A percentile compares a stretch with the other conserved stretches of the same genome.
These are phyloP conservation scores for Claviceps purpurea DNA, from an alignment of 2,329 filamentous ascomycete species.

Conservation along the genomic window DNA sequence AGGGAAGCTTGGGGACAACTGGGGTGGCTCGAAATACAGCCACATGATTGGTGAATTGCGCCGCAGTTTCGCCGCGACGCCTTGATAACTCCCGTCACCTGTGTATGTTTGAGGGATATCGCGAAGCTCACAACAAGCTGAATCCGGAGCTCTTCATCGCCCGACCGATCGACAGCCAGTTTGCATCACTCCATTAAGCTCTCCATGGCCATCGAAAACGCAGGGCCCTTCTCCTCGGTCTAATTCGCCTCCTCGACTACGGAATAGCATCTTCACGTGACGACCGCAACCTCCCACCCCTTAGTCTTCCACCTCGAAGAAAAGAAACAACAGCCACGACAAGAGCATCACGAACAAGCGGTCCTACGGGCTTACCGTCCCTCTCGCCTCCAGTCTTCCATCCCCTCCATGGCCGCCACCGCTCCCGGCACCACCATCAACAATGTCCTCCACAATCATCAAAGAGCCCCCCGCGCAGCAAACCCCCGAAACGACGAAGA, in stretches of 20 bases:
- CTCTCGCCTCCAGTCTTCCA: background rate
- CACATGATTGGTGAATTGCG: background rate
- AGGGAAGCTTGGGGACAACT: background rate
- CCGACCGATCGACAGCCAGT: background rate
- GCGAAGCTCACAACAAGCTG: background rate
- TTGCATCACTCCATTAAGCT: too few relatives aligned
- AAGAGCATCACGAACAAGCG: background rate
- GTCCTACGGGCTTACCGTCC: background rate
- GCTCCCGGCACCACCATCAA: slow-evolving; percentile 20
- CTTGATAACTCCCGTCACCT: background rate
- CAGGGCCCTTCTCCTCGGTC: background rate
- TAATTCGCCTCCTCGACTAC: background rate
- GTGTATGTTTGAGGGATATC: background rate
- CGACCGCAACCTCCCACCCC: background rate
- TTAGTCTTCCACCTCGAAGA: background rate
- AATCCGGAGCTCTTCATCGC: background rate
- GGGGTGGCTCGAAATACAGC: background rate
- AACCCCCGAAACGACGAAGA: slow-evolving; percentile 12
- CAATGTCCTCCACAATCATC: slow-evolving; percentile 24
- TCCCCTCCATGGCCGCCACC: background rate
- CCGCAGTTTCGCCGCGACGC: background rate
- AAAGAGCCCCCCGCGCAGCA: slow-evolving; percentile 17
- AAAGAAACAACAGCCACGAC: background rate
- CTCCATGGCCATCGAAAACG: too few relatives aligned
- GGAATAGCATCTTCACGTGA: background rate